Conservation (phyloP, 2,329 filamentous ascomycete species). For the Pseudogymnoascus sp. region DNA sequence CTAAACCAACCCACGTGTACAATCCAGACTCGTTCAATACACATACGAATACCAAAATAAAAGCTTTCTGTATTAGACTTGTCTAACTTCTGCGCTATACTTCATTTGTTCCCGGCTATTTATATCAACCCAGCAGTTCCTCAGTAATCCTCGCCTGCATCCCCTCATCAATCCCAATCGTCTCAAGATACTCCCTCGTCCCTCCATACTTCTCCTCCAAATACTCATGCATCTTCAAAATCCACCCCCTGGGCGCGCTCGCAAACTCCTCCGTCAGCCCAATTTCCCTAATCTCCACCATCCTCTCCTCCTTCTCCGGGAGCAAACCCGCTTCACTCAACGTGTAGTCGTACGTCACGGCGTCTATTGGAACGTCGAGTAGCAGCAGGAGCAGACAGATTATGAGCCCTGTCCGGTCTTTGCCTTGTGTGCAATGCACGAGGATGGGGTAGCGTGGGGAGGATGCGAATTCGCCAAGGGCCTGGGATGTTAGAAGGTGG, state of each 20-base stretch:
- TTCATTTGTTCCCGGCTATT: not conserved
- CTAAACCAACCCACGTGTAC: no score
- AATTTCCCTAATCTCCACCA: slow-evolving; percentile 61
- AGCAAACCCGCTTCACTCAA: slow-evolving; percentile 55
- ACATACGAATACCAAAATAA: no score
- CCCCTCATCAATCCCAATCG: slow-evolving; percentile 47
- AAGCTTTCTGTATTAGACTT: no score
- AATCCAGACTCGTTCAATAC: no score
- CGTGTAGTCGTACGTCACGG: slow-evolving; percentile 64
- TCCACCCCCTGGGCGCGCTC: slow-evolving; percentile 55
- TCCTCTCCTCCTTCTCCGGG: slow-evolving; percentile 51
- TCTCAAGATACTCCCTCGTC: slow-evolving; percentile 54
- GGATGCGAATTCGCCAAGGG: slow-evolving; percentile 42
- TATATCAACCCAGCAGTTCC: slow-evolving; percentile 8
- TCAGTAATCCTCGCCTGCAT: slow-evolving; percentile 16
- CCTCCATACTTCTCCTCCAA: slow-evolving; percentile 57
- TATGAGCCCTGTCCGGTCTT: slow-evolving; percentile 72
- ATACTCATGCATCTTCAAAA: slow-evolving; percentile 48
- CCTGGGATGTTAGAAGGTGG: slow-evolving; percentile 20
- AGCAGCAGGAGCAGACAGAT: slow-evolving; percentile 61
- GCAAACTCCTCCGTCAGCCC: slow-evolving; percentile 70
- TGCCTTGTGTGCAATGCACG: slow-evolving; percentile 82
- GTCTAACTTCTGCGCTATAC: not conserved
- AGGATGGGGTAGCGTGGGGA: slow-evolving; percentile 52
- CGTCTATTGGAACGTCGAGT: slow-evolving; percentile 46